These are phyloP conservation scores for Phytophthora citrophthora DNA, from an alignment of 352 stramenopile genomes.

Conservation along the genomic window DNA sequence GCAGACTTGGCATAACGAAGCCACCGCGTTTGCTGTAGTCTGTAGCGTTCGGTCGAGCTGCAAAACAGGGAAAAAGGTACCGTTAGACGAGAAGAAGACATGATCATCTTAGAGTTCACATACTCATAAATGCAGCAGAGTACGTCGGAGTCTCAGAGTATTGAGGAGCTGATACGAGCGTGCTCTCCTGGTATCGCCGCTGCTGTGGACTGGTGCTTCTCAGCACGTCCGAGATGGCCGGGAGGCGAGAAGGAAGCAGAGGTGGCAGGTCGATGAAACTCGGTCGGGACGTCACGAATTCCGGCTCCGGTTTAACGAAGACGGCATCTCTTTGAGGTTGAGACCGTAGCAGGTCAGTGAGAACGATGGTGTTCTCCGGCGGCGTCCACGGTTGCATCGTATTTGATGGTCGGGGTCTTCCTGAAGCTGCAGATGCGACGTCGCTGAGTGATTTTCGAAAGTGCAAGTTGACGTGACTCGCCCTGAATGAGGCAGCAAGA, in stretches of 20 bases:
- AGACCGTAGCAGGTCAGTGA: conserved; percentile 22
- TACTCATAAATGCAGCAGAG: conserved; percentile 29
- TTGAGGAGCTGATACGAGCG: background rate
- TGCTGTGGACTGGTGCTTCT: conserved; percentile 12
- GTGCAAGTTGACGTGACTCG: conserved; percentile 32
- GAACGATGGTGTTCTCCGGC: conserved; percentile 19
- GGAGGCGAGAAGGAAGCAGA: conserved; percentile 22
- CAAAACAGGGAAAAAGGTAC: background rate
- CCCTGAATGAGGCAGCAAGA: conserved; percentile 14
- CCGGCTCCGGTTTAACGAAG: conserved; percentile 19
- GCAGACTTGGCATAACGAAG: conserved; percentile 4
- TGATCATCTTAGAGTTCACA: background rate
- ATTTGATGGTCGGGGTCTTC: background rate
- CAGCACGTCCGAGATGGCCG: conserved; percentile 28
- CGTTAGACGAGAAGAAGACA: background rate
- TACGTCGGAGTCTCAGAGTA: conserved; percentile 1
- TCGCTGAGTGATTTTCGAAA: conserved; percentile 17
- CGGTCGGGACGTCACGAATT: conserved; percentile 11
- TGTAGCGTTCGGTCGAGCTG: conserved; percentile 14
- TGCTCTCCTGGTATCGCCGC: conserved; percentile 8
- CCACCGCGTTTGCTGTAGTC: conserved; percentile 1
- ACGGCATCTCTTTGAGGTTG: conserved; percentile 4
- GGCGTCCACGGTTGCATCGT: conserved; percentile 27
- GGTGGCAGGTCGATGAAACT: conserved; percentile 18
- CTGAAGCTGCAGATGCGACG: conserved; percentile 4